Evolutionary conservation across 1,139 yeast genomes (phyloP).

Genomic region (Williopsis jadinii): DNA sequence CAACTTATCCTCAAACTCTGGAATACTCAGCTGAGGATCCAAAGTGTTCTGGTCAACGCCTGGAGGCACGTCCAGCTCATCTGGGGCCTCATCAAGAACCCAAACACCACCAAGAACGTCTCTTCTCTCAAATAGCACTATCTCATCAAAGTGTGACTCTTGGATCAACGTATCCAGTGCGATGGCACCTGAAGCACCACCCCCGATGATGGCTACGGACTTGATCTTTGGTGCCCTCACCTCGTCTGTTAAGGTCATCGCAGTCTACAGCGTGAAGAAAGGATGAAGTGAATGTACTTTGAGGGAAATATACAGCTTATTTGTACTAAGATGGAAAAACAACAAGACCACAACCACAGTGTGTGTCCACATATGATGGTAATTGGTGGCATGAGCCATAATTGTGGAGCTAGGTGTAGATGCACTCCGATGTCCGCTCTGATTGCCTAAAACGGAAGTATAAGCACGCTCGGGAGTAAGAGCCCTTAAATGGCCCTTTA

Average conservation of each 20-base stretch:
- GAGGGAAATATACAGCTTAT: too few relatives aligned
- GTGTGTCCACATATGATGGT: too few relatives aligned
- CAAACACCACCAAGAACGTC: slow-evolving; percentile 40
- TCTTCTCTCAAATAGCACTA: slow-evolving; percentile 37
- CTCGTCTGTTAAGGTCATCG: slow-evolving; percentile 6
- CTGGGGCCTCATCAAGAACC: slow-evolving; percentile 27
- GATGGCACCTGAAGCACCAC: slow-evolving; percentile 47
- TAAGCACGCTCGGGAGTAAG: too few relatives aligned
- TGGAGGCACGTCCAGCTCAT: slow-evolving; percentile 17
- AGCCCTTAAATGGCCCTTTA: too few relatives aligned
- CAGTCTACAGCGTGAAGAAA: background rate
- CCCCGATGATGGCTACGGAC: slow-evolving; percentile 42
- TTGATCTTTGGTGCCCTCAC: slow-evolving; percentile 3
- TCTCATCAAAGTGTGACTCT: slow-evolving; percentile 27
- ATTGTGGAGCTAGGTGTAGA: too few relatives aligned
- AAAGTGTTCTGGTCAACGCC: slow-evolving; percentile 14
- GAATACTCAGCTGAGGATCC: slow-evolving; percentile 15
- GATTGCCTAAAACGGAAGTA: too few relatives aligned
- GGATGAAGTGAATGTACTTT: too few relatives aligned
- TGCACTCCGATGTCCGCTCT: too few relatives aligned
- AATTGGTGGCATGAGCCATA: too few relatives aligned
- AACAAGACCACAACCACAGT: too few relatives aligned
- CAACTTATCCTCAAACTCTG: slow-evolving; percentile 7
- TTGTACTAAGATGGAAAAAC: too few relatives aligned
- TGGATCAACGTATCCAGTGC: slow-evolving; percentile 33